Base-by-base conservation (phyloP, 306 rosid species). In the Medicago lupulina region DNA sequence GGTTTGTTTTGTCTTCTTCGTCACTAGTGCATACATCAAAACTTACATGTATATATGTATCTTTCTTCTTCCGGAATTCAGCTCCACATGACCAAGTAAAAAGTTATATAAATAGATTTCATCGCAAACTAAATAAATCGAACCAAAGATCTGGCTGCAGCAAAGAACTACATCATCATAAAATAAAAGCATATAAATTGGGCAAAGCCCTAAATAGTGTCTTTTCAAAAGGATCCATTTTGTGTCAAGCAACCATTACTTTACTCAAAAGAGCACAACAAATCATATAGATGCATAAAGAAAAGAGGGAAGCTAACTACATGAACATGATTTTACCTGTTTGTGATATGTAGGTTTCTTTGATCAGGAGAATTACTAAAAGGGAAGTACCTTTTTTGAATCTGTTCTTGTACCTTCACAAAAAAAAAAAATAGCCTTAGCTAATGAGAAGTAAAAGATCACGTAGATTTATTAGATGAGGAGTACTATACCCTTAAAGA, bases 311-410 rank as follows among this genome's bases (percentile, higher is more conserved):
- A 83, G 76, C 12, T 71, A 78, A 8, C 16, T 18, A 77, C 17
- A 81, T 77, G 81, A 79, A 75, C 74, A 79, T 83, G 82, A 61
- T 61, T 79, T 84, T 86, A 88, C 88, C 89, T 88, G 87, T 82
- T 86, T 77, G 75, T 77, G 92, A 79, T 79, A 58, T 58, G 85
- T 81, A 18, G 17, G 19, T 79, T 83, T 80, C 84, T 81, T 82
- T 82, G 93, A 89, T 75, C 78, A 80, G 83, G 80, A 61, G 82
- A 73, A 80, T 58, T 58, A 23, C 31, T 70, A 86, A 86, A 85
- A 66, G 85, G 82, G 78, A 79, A 84, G 72, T 77, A 71, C 88
- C 91, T 86, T 84, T 81, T 34, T 82, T 34, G 86, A 69, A 76
- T 77, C 76, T 84, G 73, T 76, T 78, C 61, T 73, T 85, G 77